A percentile compares a stretch with the other conserved stretches of the same genome.
Conservation (phyloP, 805 yeast genomes). For the Kodamaea laetipori region DNA sequence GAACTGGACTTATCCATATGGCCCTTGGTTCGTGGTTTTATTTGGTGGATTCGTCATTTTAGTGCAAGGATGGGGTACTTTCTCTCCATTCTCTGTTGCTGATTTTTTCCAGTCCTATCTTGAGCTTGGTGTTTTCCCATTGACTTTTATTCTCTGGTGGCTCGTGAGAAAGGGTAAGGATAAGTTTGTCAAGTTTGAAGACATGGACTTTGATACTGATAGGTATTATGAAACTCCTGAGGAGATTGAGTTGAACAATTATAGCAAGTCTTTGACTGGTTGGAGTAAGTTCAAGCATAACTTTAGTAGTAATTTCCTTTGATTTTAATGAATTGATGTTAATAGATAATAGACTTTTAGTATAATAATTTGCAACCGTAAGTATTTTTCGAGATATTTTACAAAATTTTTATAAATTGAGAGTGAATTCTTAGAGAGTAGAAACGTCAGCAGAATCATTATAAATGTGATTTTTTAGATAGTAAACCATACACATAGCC, state of each 20-base stretch:
- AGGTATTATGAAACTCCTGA: slow-evolving; percentile 52
- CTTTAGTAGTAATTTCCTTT: slow-evolving; percentile 29
- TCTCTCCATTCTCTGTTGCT: slow-evolving; percentile 46
- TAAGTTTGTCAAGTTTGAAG: slow-evolving; percentile 42
- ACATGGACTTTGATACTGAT: slow-evolving; percentile 57
- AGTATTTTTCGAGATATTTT: no score
- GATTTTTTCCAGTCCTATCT: slow-evolving; percentile 48
- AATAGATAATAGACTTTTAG: not conserved
- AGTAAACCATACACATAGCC: no score
- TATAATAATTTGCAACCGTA: no score
- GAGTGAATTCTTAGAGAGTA: no score
- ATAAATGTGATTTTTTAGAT: no score
- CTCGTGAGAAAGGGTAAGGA: slow-evolving; percentile 36
- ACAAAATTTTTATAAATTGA: no score
- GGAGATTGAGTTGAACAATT: slow-evolving; percentile 43
- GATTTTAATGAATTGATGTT: not conserved
- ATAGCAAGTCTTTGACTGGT: slow-evolving; percentile 43
- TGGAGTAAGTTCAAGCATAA: slow-evolving; percentile 43
- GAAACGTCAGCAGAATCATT: no score
- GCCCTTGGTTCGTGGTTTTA: slow-evolving; percentile 49
- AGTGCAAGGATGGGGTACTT: slow-evolving; percentile 57
- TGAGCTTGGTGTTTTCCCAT: slow-evolving; percentile 51
- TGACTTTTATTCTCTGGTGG: slow-evolving; percentile 46
- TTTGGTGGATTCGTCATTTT: slow-evolving; percentile 46
- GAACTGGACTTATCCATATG: slow-evolving; percentile 56